phyloP scores from a whole-genome alignment of 2,329 filamentous ascomycete genomes.

The Aspergillus felis region DNA sequence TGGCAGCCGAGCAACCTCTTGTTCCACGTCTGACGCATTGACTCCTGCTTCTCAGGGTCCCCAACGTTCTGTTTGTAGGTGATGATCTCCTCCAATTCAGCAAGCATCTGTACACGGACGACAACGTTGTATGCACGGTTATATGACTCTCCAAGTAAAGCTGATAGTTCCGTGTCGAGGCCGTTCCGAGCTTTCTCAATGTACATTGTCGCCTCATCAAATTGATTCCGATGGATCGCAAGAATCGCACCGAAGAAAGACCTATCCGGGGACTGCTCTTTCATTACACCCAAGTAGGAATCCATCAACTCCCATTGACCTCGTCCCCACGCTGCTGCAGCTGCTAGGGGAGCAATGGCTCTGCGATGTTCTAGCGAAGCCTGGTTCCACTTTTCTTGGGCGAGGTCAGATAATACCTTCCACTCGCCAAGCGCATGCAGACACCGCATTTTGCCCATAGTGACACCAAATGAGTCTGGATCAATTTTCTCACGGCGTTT shows the following conservation, averaged over 20 bases:
- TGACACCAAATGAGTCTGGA: constrained; percentile 80
- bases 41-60: constrained; percentile 80
- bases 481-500: constrained; percentile 76
- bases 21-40: constrained; percentile 93
- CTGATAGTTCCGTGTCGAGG: constrained; percentile 91
- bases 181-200: constrained; percentile 91
- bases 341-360: constrained; percentile 87
- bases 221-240: constrained; percentile 91
- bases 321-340: constrained; percentile 92
- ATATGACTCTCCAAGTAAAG: constrained; percentile 96
- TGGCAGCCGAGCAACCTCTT: constrained; percentile 91
- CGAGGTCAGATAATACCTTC: constrained; percentile 85
- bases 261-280: constrained; percentile 84
- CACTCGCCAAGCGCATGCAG: constrained; percentile 95
- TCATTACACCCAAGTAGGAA: constrained; percentile 92
- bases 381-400: constrained; percentile 90
- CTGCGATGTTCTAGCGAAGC: constrained; percentile 83
- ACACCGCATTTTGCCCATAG: constrained; percentile 99
- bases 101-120: constrained; percentile 97
- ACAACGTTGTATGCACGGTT: constrained; percentile 97
- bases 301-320: constrained; percentile 99
- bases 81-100: constrained; percentile 96
- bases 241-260: constrained; percentile 98
- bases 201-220: constrained; percentile 81
- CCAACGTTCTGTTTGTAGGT: constrained; percentile 84